Percentiles rank a stretch among this genome's conserved stretches.
Conservation (phyloP, 768 basidiomycete genomes). For the Termitomyces sp. region DNA sequence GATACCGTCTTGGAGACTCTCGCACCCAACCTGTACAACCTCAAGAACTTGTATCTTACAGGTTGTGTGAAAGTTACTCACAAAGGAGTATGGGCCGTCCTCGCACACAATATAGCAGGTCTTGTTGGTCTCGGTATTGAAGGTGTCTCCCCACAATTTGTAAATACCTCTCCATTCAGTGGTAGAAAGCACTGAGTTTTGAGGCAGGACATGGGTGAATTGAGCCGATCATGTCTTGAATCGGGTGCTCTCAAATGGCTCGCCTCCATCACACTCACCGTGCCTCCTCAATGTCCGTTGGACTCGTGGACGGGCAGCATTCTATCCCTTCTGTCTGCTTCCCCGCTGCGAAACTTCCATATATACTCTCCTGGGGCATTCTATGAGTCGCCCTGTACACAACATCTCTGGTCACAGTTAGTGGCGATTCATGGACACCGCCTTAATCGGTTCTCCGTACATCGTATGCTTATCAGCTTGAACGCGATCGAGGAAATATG, state of each 20-base stretch:
- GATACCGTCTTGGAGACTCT: conserved; percentile 48
- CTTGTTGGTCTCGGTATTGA: conserved; percentile 56
- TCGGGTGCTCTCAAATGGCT: conserved; percentile 35
- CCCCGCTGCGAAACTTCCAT: conserved; percentile 54
- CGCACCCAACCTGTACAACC: conserved; percentile 38
- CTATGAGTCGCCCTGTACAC: conserved; percentile 31
- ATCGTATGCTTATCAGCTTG: conserved; percentile 54
- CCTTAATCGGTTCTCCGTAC: conserved; percentile 54
- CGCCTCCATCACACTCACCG: conserved; percentile 52
- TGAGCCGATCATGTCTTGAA: conserved; percentile 33
- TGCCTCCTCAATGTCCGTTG: conserved; percentile 29
- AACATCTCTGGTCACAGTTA: conserved; percentile 46
- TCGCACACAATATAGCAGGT: conserved; percentile 38
- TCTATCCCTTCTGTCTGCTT: conserved; percentile 4
- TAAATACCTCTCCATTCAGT: conserved; percentile 19
- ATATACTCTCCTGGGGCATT: conserved; percentile 48
- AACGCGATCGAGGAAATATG: conserved; percentile 50
- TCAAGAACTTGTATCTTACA: conserved; percentile 55
- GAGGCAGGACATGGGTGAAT: conserved; percentile 45
- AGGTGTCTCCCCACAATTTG: conserved; percentile 55
- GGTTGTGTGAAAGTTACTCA: conserved; percentile 72
- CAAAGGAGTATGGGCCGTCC: conserved; percentile 44
- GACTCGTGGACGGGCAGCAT: conserved; percentile 35
- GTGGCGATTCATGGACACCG: conserved; percentile 43
- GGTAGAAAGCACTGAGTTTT: not conserved